A percentile compares a stretch with the other conserved stretches of the same genome.
These are phyloP conservation scores for Sphagnum tenellum DNA, from an alignment of 225 moss, liverwort and hornwort species.

Conservation along the genomic window DNA sequence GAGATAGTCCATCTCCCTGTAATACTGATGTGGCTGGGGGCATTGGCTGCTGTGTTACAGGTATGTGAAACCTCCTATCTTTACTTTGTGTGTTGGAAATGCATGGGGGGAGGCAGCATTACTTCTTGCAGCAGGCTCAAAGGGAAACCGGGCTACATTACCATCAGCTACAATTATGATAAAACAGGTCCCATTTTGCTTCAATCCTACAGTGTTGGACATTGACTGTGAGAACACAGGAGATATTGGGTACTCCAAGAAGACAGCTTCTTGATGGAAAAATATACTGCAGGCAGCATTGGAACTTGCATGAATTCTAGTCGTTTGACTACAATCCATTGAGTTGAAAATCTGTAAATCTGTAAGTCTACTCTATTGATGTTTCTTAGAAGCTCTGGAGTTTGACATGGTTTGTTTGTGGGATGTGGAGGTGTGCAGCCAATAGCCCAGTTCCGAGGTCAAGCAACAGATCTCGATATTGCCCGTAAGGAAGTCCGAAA, in stretches of 20 bases:
- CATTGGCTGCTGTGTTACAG: constrained; percentile 12
- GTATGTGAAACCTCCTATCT: constrained; percentile 94
- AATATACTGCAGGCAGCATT: too few relatives aligned
- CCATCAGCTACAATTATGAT: constrained; percentile 98
- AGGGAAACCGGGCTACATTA: constrained; percentile 83
- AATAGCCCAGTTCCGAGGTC: constrained; percentile 97
- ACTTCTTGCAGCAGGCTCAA: constrained; percentile 84
- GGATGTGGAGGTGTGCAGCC: constrained; percentile 29
- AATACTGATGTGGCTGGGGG: neutral
- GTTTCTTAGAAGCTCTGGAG: neutral
- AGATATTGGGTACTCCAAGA: too few relatives aligned
- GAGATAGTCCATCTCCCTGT: neutral
- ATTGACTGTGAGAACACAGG: too few relatives aligned
- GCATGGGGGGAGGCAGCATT: constrained; percentile 99
- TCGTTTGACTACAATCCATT: too few relatives aligned
- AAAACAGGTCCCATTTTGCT: constrained; percentile 44
- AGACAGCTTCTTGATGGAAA: too few relatives aligned
- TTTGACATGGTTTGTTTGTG: neutral
- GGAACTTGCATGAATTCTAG: too few relatives aligned
- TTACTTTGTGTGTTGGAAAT: constrained; percentile 90
- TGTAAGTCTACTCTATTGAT: too few relatives aligned
- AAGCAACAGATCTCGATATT: constrained; percentile 95
- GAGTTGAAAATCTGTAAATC: too few relatives aligned
- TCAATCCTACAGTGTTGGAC: neutral
- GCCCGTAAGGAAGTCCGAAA: constrained; percentile 95